These are phyloP conservation scores for Chrysanthemum makinoi DNA, from an alignment of 129 eudicot genomes.

Conservation along the genomic window DNA sequence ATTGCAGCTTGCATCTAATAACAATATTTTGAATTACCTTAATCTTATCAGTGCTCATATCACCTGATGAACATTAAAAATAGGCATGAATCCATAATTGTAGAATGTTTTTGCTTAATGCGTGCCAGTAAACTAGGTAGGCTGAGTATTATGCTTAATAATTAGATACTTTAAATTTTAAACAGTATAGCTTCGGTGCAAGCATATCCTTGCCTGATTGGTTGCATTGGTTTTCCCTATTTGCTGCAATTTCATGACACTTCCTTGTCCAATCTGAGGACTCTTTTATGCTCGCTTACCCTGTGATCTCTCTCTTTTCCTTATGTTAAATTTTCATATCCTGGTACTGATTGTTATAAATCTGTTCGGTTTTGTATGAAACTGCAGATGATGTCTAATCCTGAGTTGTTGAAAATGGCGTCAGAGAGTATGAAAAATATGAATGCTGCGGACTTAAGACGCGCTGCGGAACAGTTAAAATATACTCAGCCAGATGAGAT, in stretches of 20 bases:
- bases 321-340: neutral
- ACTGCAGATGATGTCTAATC: conserved; percentile 98
- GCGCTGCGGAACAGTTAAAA: conserved; percentile 95
- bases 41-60: neutral
- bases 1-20: neutral
- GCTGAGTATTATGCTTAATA: neutral
- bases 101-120: neutral
- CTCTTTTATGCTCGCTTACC: neutral
- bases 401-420: conserved; percentile 91
- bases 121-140: neutral
- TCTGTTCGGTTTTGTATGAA: neutral
- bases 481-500: conserved; percentile 85
- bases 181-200: neutral
- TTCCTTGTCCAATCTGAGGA: neutral
- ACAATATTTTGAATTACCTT: neutral
- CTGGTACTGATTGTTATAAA: neutral
- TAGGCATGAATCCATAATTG: neutral
- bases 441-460: conserved; percentile 81
- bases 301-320: neutral
- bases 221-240: neutral
- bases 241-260: neutral
- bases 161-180: neutral
- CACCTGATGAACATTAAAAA: neutral
- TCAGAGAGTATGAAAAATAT: conserved; percentile 82
- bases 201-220: neutral